phyloP scores from a whole-genome alignment of 495 filamentous ascomycete species.

The Talaromyces liani region DNA sequence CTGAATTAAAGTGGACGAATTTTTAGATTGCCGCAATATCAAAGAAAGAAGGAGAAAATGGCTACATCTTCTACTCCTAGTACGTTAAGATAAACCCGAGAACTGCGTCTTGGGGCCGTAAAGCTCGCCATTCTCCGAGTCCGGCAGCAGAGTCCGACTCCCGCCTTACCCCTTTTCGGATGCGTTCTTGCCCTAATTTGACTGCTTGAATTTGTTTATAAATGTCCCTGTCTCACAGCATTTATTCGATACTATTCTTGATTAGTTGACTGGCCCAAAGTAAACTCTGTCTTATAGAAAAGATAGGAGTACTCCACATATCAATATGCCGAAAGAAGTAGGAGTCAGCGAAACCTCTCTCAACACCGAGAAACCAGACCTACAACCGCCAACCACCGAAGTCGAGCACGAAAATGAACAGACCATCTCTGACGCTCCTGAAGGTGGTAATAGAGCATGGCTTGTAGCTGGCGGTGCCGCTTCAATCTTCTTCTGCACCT shows the following conservation, averaged over 20 bases:
- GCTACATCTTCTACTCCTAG: not conserved
- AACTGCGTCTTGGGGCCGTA: constrained; percentile 21
- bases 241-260: not conserved
- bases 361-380: not conserved
- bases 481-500: constrained; percentile 20
- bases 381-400: not conserved
- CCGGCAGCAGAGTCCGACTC: constrained; percentile 5
- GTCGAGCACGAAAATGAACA: not conserved
- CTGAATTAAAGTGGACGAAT: not conserved
- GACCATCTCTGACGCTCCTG: constrained; percentile 10
- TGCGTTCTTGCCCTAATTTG: not conserved
- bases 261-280: not conserved
- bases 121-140: constrained; percentile 22
- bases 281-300: not conserved
- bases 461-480: constrained; percentile 21
- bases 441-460: constrained; percentile 27
- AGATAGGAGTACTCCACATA: not conserved
- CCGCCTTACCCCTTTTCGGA: not conserved
- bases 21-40: not conserved
- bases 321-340: not conserved
- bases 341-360: not conserved
- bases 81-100: not conserved
- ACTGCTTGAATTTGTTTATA: not conserved
- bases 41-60: not conserved
- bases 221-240: not conserved